Evolutionary conservation across 441 rosid species (phyloP).

Genomic region (Euphorbia corollata): DNA sequence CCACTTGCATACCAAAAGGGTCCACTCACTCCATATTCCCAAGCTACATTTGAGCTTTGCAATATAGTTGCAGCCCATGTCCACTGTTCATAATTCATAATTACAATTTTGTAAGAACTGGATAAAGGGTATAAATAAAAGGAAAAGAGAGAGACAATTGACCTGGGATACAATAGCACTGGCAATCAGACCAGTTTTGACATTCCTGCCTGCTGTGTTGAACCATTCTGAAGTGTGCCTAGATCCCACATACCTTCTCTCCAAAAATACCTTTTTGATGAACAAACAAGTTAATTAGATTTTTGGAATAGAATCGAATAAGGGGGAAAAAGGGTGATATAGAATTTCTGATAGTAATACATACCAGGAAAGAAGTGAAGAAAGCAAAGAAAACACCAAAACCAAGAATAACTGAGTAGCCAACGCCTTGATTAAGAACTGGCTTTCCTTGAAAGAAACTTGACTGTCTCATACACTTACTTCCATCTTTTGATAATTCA

Average conservation of each 20-base stretch:
- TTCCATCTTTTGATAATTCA: conserved; percentile 27
- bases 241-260: conserved; percentile 77
- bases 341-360: no score
- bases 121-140: not conserved
- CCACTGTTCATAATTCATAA: conserved; percentile 40
- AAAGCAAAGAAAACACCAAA: conserved; percentile 88
- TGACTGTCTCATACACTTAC: conserved; percentile 47
- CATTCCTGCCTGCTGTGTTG: conserved; percentile 94
- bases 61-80: conserved; percentile 93
- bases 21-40: conserved; percentile 89
- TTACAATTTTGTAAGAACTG: not conserved
- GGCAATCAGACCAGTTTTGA: conserved; percentile 89
- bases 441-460: conserved; percentile 67
- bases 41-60: conserved; percentile 94
- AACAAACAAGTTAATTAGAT: no score
- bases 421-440: conserved; percentile 69
- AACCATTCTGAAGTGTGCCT: conserved; percentile 92
- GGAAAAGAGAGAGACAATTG: not conserved
- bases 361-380: conserved; percentile 80
- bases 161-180: conserved; percentile 93
- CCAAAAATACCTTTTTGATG: conserved; percentile 66
- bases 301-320: not conserved
- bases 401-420: conserved; percentile 77
- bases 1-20: conserved; percentile 99
- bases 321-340: not conserved